Conservation (phyloP, 2,329 filamentous ascomycete species). For the Xylariaceae sp. region DNA sequence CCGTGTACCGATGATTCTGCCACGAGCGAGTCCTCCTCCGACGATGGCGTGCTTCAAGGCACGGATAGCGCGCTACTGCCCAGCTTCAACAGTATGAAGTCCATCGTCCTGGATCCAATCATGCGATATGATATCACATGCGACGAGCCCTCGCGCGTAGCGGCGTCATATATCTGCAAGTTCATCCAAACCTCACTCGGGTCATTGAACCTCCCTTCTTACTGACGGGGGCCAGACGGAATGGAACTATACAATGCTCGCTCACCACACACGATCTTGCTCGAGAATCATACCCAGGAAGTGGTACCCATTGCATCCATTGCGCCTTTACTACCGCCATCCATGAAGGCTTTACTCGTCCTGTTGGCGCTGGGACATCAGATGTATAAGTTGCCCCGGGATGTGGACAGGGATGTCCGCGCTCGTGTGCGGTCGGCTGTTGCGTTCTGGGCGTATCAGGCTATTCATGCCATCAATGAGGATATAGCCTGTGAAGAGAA, state of each 20-base stretch:
- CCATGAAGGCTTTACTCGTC: conserved; percentile 21
- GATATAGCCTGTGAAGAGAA: conserved; percentile 24
- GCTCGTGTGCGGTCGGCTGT: conserved; percentile 12
- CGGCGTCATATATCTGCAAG: conserved; percentile 32
- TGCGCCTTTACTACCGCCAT: conserved; percentile 12
- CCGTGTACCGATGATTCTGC: neutral
- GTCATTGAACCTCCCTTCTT: neutral
- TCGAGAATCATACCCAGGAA: conserved; percentile 4
- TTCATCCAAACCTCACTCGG: neutral
- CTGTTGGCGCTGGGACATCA: conserved; percentile 22
- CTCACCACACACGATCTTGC: conserved; percentile 17
- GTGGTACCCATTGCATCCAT: conserved; percentile 13
- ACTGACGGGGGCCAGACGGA: conserved; percentile 27
- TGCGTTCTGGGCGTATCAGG: conserved; percentile 28
- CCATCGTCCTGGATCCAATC: conserved; percentile 10
- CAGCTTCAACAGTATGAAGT: neutral
- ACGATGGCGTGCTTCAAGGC: neutral
- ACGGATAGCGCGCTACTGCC: neutral
- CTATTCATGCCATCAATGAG: conserved; percentile 29
- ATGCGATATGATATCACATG: conserved; percentile 21
- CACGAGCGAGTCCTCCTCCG: neutral
- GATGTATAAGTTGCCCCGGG: conserved; percentile 16
- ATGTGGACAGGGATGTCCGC: conserved; percentile 4
- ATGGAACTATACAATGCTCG: conserved; percentile 29
- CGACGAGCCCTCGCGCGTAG: conserved; percentile 20